Evolutionary conservation across 371 early-diverging fungal species (phyloP), one percentile per base, ranked within the genome.

Genomic region (Synchytrium microbalum): DNA sequence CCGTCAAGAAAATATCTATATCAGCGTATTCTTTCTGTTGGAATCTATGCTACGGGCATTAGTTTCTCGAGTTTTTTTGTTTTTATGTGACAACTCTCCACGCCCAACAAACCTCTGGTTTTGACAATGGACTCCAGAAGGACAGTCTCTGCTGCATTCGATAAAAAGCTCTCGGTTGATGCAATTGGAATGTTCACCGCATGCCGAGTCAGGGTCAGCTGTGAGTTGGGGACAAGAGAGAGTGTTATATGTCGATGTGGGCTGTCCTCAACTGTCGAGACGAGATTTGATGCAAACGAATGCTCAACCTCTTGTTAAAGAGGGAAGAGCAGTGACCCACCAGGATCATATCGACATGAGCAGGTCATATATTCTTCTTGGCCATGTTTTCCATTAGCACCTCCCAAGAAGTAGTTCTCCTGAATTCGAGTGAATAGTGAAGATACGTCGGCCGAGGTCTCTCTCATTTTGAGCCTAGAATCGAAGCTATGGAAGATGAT

Each of bases 111-210:
- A 87, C 87, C 86, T 79, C 64, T 90, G 82, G 71, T 98, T 98
- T 59, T 84, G 81, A 72, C 98, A 98, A 69, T 85, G 84, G 54
- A 86, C 75, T 13, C 93, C 95, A 63, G 86, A 85, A 19, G 96
- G 91, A 75, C 98, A 98, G 53, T 89, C 87, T 32, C 89, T 86
- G 30, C 79, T 84, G 73, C 98, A 98, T 73, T 98, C 98, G 69
- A 95, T 90, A 63, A 89, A 88, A 64, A 96, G 78, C 72, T 86
- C 84, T 58, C 96, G 78, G 73, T 98, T 98, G 73, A 96, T 93
- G 75, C 98, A 98, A 32, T 81, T 75, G 27, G 88, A 81, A 60
- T 86, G 84, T 31, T 88, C 89, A 24, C 96, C 96, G 72, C 96
- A 95, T 1, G 96, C 96, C 55, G 66, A 67, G 28, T 54, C 29